These are phyloP conservation scores for Starmerella bacillaris DNA, from an alignment of 805 yeast species.

Conservation along the genomic window DNA sequence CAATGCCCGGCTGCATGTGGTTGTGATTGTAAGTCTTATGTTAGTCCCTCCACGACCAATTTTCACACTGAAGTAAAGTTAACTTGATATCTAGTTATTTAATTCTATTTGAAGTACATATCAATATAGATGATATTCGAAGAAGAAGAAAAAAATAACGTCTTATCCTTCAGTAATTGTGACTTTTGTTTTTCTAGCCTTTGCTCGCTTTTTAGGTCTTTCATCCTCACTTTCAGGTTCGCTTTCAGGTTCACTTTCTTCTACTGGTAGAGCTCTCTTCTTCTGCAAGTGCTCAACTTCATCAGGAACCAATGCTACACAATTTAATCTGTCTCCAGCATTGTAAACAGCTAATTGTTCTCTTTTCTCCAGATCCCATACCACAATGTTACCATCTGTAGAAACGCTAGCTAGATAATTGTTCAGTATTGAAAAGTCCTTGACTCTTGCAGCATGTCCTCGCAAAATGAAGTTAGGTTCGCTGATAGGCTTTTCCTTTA, in stretches of 20 bases:
- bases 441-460: conserved; percentile 77
- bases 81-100: no score
- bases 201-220: conserved; percentile 9
- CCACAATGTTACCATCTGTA: conserved; percentile 82
- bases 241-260: conserved; percentile 22
- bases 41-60: no score
- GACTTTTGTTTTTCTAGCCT: conserved; percentile 19
- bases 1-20: conserved; percentile 83
- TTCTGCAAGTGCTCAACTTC: conserved; percentile 49
- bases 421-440: conserved; percentile 42
- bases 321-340: conserved; percentile 78
- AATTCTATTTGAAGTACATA: no score
- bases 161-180: conserved; percentile 10
- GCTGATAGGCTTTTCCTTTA: no score
- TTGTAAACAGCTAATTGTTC: conserved; percentile 83
- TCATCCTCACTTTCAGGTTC: conserved; percentile 15
- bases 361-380: conserved; percentile 54
- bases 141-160: neutral
- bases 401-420: conserved; percentile 61
- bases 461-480: conserved; percentile 35
- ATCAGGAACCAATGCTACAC: conserved; percentile 58
- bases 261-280: conserved; percentile 57
- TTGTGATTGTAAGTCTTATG: conserved; percentile 43
- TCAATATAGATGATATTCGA: neutral
- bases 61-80: no score